These are phyloP conservation scores for Neurospora africana DNA, from an alignment of 495 filamentous ascomycete genomes.

Conservation along the genomic window DNA sequence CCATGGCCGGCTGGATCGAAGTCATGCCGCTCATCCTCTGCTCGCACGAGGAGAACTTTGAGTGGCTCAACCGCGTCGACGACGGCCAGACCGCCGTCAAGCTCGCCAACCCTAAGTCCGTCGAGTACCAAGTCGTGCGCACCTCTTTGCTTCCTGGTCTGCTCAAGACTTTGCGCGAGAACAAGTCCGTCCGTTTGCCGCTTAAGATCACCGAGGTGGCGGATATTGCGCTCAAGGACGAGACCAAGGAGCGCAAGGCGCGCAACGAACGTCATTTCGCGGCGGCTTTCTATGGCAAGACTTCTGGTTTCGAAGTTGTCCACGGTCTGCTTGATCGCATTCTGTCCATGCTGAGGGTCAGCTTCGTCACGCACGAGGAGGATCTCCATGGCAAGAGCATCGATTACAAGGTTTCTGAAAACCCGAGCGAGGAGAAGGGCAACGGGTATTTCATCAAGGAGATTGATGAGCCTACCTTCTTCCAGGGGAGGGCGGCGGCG, in stretches of 20 bases:
- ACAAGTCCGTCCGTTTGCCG: conserved; percentile 79
- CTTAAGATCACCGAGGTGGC: conserved; percentile 90
- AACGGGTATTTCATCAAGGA: conserved; percentile 79
- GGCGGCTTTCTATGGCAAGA: conserved; percentile 91
- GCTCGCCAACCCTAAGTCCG: conserved; percentile 91
- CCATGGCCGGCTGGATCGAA: conserved; percentile 93
- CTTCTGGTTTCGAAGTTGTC: conserved; percentile 90
- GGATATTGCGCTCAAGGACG: conserved; percentile 85
- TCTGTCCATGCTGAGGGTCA: conserved; percentile 81
- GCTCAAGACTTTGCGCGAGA: conserved; percentile 91
- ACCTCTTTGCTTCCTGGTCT: conserved; percentile 82
- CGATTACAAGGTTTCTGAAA: conserved; percentile 39
- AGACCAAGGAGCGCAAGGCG: conserved; percentile 64
- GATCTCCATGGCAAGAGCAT: conserved; percentile 44
- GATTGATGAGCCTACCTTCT: conserved; percentile 82
- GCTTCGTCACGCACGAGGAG: conserved; percentile 68
- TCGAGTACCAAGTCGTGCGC: conserved; percentile 92
- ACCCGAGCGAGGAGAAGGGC: conserved; percentile 43
- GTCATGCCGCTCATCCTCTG: conserved; percentile 95
- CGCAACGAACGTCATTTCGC: conserved; percentile 91
- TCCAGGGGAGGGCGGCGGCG: conserved; percentile 76
- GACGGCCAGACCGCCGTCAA: conserved; percentile 77
- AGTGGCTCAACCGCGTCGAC: conserved; percentile 85
- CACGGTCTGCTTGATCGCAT: conserved; percentile 89
- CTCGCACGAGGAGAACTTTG: conserved; percentile 98